Evolutionary conservation across 441 rosid genomes (phyloP).

Genomic region (Raphanus hybrid): DNA sequence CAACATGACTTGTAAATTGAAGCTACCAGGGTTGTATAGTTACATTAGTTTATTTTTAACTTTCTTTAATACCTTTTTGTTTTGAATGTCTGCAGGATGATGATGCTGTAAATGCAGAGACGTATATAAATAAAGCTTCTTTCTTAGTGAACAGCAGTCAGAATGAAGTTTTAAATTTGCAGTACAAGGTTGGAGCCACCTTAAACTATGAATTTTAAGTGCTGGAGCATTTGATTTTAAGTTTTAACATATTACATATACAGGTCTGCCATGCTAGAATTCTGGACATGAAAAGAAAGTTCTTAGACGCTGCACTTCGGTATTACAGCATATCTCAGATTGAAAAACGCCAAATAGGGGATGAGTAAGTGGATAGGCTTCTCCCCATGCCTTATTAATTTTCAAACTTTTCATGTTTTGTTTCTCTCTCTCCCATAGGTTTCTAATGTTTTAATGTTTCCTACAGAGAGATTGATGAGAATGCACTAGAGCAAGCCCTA

Average conservation of each 20-base stretch:
- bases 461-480: slow-evolving; percentile 89
- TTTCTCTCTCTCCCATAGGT: background rate
- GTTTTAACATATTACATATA: slow-evolving; percentile 23
- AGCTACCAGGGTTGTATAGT: slow-evolving; percentile 9
- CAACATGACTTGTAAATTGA: background rate
- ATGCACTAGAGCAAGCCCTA: slow-evolving; percentile 89
- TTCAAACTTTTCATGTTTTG: background rate
- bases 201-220: slow-evolving; percentile 9
- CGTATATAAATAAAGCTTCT: slow-evolving; percentile 96
- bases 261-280: slow-evolving; percentile 98
- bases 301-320: slow-evolving; percentile 96
- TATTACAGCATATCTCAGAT: slow-evolving; percentile 96
- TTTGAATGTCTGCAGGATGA: slow-evolving; percentile 69
- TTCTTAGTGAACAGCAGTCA: slow-evolving; percentile 97
- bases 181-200: slow-evolving; percentile 75
- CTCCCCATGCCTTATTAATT: slow-evolving; percentile 12
- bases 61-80: slow-evolving; percentile 23
- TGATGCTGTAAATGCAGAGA: slow-evolving; percentile 97
- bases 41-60: background rate
- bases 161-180: slow-evolving; percentile 88
- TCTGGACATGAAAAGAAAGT: slow-evolving; percentile 97
- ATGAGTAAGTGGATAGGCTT: slow-evolving; percentile 66
- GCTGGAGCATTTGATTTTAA: background rate
- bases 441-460: slow-evolving; percentile 7
- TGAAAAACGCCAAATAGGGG: slow-evolving; percentile 93